phyloP scores from a whole-genome alignment of 331 rosid species.

The Spiraea crenata region DNA sequence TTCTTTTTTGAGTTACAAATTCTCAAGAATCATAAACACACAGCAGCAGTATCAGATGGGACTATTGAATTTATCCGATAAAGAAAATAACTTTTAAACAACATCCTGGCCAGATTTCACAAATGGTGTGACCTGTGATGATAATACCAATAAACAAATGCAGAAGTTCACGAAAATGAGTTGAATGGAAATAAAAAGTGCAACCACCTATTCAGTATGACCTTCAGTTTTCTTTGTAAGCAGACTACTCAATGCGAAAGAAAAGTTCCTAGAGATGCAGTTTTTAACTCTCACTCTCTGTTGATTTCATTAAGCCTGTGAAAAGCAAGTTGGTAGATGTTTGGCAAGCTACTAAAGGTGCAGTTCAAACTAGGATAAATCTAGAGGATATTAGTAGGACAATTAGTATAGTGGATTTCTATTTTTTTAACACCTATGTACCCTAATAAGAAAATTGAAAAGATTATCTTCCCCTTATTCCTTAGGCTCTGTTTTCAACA shows the following conservation, averaged over 20 bases:
- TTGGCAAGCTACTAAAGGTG: neutral
- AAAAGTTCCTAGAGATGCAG: neutral
- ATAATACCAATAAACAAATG: neutral
- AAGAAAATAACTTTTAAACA: neutral
- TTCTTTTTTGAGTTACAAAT: neutral
- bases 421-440: neutral
- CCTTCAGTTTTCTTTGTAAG: neutral
- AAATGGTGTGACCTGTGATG: neutral
- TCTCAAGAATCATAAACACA: neutral
- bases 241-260: neutral
- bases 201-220: neutral
- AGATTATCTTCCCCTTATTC: neutral
- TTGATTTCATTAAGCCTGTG: neutral
- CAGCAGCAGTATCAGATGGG: neutral
- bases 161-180: neutral
- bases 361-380: neutral
- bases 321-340: neutral
- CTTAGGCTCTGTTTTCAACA: neutral
- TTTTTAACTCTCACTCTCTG: neutral
- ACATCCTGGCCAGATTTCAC: neutral
- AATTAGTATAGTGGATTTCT: neutral
- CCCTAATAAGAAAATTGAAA: neutral
- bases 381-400: neutral
- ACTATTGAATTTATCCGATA: neutral
- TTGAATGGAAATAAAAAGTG: constrained; percentile 1